These are phyloP conservation scores for Salix exigua DNA, from an alignment of 345 rosid genomes.

Conservation along the genomic window DNA sequence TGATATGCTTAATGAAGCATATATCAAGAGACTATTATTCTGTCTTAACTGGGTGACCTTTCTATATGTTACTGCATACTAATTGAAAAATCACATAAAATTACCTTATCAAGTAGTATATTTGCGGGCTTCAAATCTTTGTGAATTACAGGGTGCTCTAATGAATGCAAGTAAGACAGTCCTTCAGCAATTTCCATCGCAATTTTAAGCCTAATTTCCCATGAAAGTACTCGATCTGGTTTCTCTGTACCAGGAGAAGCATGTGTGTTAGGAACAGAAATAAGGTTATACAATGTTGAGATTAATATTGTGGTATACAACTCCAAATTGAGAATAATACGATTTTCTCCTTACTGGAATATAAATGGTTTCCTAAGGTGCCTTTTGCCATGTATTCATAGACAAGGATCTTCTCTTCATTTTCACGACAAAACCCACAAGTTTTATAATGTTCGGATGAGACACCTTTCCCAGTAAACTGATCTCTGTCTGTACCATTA, in stretches of 20 bases:
- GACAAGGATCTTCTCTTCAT: background rate
- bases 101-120: slow-evolving; percentile 10
- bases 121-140: slow-evolving; percentile 14
- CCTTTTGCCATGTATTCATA: background rate
- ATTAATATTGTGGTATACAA: too few relatives aligned
- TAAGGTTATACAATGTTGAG: too few relatives aligned
- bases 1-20: too few relatives aligned
- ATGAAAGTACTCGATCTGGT: background rate
- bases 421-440: background rate
- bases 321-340: background rate
- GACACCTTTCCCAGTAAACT: background rate
- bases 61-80: too few relatives aligned
- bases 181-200: background rate
- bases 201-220: slow-evolving; percentile 3
- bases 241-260: background rate
- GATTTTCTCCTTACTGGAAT: background rate
- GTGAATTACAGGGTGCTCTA: background rate
- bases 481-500: background rate
- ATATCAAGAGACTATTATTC: too few relatives aligned
- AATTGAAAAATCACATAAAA: too few relatives aligned
- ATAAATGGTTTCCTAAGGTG: background rate
- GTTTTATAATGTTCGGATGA: slow-evolving; percentile 10
- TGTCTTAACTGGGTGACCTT: too few relatives aligned
- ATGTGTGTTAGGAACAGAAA: too few relatives aligned
- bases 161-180: background rate